Evolutionary conservation across 2,329 filamentous ascomycete species (phyloP).

Genomic region (Xenoacremonium recifei): DNA sequence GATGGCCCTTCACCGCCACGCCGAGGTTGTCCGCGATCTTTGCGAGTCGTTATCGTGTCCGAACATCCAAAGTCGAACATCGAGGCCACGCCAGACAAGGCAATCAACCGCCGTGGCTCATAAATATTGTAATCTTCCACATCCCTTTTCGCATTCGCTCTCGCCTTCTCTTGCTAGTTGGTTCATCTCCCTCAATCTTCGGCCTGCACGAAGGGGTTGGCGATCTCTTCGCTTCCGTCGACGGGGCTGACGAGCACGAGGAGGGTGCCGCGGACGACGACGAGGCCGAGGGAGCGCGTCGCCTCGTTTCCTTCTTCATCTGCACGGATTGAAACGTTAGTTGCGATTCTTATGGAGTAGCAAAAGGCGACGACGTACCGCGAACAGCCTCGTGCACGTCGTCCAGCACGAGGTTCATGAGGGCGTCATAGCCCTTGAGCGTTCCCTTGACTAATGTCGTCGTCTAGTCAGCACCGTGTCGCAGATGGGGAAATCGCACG

Average conservation of each 20-base stretch:
- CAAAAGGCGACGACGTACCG: constrained; percentile 53
- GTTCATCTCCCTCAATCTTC: constrained; percentile 48
- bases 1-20: too few species aligned
- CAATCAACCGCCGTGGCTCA: too few species aligned
- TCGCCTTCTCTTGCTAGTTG: background rate
- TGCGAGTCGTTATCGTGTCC: too few species aligned
- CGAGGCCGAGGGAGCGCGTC: constrained; percentile 76
- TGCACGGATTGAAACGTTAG: constrained; percentile 36
- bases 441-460: constrained; percentile 69
- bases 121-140: too few species aligned
- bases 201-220: constrained; percentile 82
- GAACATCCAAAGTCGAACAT: too few species aligned
- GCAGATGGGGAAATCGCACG: background rate
- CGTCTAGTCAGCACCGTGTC: constrained; percentile 9
- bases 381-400: constrained; percentile 87
- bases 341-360: constrained; percentile 1
- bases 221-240: constrained; percentile 93
- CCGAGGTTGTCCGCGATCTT: too few species aligned
- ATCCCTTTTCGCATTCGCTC: too few species aligned
- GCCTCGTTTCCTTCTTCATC: constrained; percentile 92
- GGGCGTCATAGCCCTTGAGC: constrained; percentile 91
- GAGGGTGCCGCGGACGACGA: constrained; percentile 88
- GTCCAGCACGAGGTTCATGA: constrained; percentile 97
- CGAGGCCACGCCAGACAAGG: too few species aligned
- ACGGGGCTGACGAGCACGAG: constrained; percentile 90